Percentiles rank a stretch among this genome's conserved stretches.
Evolutionary conservation across 192 early-diverging fungal genomes (phyloP).

Genomic region (Dimargaris verticillata): DNA sequence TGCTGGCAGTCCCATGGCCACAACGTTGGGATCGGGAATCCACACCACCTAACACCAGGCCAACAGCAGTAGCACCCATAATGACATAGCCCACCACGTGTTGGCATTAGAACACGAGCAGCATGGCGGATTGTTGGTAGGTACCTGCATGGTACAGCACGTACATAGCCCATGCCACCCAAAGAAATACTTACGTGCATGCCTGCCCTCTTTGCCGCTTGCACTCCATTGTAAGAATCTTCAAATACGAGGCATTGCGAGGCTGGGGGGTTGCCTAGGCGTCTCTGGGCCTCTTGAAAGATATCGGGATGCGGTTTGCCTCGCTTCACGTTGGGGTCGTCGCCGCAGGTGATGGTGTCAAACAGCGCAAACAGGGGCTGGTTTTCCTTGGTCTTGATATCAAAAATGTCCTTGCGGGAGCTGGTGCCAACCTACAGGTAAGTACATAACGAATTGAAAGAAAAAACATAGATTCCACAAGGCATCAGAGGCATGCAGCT

Average conservation of each 20-base stretch:
- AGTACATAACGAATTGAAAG: not conserved
- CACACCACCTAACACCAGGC: constrained; percentile 42
- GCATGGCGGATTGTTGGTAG: no score
- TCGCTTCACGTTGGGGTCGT: constrained; percentile 57
- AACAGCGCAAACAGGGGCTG: constrained; percentile 61
- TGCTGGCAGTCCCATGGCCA: constrained; percentile 19
- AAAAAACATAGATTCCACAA: no score
- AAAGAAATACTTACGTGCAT: constrained; percentile 40
- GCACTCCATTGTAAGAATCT: constrained; percentile 66
- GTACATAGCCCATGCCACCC: no score
- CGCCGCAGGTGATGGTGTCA: constrained; percentile 69
- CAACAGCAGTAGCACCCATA: no score
- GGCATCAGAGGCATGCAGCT: no score
- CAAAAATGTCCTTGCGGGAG: constrained; percentile 56
- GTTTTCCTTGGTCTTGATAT: constrained; percentile 56
- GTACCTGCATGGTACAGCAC: no score
- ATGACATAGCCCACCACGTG: no score
- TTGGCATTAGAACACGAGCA: no score
- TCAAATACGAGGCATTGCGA: constrained; percentile 82
- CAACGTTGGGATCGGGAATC: constrained; percentile 65
- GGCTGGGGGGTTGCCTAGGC: constrained; percentile 29
- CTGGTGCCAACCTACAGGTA: constrained; percentile 52
- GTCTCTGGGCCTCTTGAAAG: constrained; percentile 55
- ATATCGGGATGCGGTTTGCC: constrained; percentile 89
- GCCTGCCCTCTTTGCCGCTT: constrained; percentile 61